Percentiles rank a stretch among this genome's conserved stretches.
phyloP scores from a whole-genome alignment of 108 stramenopile genomes.

The Nitzschia sp. region DNA sequence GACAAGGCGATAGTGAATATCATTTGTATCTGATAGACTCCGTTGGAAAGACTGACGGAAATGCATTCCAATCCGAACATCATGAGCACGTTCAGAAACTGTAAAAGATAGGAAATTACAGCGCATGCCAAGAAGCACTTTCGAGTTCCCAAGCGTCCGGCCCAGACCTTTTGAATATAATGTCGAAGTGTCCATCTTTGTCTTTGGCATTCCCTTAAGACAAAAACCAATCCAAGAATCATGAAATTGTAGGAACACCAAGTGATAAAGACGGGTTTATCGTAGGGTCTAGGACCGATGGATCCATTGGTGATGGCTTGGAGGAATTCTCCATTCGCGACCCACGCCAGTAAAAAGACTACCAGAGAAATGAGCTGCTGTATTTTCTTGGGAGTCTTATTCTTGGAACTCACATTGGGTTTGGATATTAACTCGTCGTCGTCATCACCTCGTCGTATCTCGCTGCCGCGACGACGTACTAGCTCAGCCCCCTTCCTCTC shows the following conservation, averaged over 20 bases:
- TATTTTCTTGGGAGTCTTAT: too few relatives aligned
- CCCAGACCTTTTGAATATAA: conserved; percentile 8
- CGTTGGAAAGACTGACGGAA: conserved; percentile 40
- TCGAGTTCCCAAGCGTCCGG: conserved; percentile 10
- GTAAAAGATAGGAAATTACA: conserved; percentile 8
- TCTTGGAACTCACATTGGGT: too few relatives aligned
- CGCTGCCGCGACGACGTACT: too few relatives aligned
- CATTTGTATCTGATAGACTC: conserved; percentile 34
- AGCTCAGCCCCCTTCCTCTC: too few relatives aligned
- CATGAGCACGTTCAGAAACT: conserved; percentile 21
- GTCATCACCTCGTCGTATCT: too few relatives aligned
- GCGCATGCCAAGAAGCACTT: neutral
- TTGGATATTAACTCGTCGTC: too few relatives aligned
- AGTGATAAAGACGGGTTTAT: conserved; percentile 19
- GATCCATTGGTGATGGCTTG: conserved; percentile 23
- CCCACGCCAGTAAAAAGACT: conserved; percentile 26
- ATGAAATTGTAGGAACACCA: conserved; percentile 47
- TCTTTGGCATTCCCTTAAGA: neutral
- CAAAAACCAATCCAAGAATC: conserved; percentile 2
- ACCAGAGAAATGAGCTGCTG: neutral
- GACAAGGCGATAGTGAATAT: conserved; percentile 16
- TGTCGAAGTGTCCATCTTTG: neutral
- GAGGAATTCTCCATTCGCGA: conserved; percentile 37
- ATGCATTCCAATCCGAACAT: conserved; percentile 28
- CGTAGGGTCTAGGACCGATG: neutral